phyloP scores from a whole-genome alignment of 345 rosid genomes.

The Arabis hirsuta region DNA sequence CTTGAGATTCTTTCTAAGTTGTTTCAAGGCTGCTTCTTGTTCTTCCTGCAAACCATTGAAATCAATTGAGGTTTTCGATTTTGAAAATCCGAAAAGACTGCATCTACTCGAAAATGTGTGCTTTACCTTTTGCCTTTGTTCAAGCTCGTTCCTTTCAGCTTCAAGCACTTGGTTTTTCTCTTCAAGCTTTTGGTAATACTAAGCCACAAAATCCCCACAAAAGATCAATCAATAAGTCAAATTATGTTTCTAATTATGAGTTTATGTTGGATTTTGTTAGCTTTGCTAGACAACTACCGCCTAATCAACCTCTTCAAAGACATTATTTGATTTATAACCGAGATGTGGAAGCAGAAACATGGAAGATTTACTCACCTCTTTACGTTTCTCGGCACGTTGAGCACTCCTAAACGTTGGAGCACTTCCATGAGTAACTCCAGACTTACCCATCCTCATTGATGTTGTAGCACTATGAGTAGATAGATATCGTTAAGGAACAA shows the following conservation, averaged over 20 bases:
- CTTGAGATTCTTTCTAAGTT: constrained; percentile 82
- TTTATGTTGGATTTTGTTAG: not conserved
- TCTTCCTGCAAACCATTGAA: constrained; percentile 63
- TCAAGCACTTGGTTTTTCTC: constrained; percentile 84
- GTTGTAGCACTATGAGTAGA: constrained; percentile 36
- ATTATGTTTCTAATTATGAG: not conserved
- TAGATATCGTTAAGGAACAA: constrained; percentile 34
- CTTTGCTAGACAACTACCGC: not conserved
- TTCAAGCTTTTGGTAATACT: constrained; percentile 86
- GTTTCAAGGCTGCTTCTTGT: constrained; percentile 90
- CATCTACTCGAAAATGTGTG: not conserved
- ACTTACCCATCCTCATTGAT: constrained; percentile 66
- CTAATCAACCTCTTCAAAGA: not conserved
- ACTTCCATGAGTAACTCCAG: constrained; percentile 73
- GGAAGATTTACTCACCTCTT: constrained; percentile 56
- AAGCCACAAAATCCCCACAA: constrained; percentile 25
- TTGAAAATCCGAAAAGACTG: constrained; percentile 15
- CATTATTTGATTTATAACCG: not conserved
- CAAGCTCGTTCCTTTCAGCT: constrained; percentile 74
- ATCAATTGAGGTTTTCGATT: not conserved
- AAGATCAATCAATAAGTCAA: not conserved
- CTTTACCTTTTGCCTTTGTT: constrained; percentile 77
- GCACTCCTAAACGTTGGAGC: constrained; percentile 88
- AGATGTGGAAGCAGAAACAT: constrained; percentile 1
- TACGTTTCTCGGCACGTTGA: constrained; percentile 90